Percentiles rank a stretch among this genome's conserved stretches.
Evolutionary conservation across 2,329 filamentous ascomycete species (phyloP).

Genomic region (Ophiostoma novo-ulmi): DNA sequence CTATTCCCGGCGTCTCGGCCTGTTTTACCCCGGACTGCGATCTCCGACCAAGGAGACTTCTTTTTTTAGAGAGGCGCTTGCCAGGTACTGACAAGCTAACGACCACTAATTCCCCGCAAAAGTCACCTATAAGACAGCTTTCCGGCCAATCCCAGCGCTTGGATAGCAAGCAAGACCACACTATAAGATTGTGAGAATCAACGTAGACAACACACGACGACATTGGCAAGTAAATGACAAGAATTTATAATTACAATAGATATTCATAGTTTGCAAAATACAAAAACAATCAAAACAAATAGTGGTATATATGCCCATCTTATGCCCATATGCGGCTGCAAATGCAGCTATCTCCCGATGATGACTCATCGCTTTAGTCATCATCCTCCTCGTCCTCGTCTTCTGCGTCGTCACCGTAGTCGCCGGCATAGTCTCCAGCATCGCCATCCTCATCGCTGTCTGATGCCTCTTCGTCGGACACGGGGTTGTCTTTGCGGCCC

Average conservation of each 20-base stretch:
- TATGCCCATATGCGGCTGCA: neutral
- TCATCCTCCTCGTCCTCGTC: constrained; percentile 7
- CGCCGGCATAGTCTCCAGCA: neutral
- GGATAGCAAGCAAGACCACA: constrained; percentile 3
- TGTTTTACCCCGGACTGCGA: neutral
- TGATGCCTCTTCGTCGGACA: constrained; percentile 8
- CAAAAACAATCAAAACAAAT: neutral
- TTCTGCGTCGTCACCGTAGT: constrained; percentile 7
- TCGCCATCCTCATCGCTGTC: neutral
- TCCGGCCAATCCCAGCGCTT: constrained; percentile 3
- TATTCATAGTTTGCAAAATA: neutral
- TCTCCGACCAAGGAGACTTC: neutral
- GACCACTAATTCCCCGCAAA: neutral
- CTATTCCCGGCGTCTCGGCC: neutral
- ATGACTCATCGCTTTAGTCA: neutral
- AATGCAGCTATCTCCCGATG: neutral
- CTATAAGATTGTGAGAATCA: neutral
- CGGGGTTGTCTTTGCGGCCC: constrained; percentile 14
- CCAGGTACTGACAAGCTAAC: neutral
- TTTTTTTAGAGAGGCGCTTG: neutral
- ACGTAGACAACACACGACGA: neutral
- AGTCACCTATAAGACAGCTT: neutral
- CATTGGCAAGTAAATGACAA: neutral
- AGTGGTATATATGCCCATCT: neutral
- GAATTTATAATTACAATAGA: neutral